Base-by-base conservation (phyloP, 2,329 filamentous ascomycete genomes). In the Cryphonectria japonica region DNA sequence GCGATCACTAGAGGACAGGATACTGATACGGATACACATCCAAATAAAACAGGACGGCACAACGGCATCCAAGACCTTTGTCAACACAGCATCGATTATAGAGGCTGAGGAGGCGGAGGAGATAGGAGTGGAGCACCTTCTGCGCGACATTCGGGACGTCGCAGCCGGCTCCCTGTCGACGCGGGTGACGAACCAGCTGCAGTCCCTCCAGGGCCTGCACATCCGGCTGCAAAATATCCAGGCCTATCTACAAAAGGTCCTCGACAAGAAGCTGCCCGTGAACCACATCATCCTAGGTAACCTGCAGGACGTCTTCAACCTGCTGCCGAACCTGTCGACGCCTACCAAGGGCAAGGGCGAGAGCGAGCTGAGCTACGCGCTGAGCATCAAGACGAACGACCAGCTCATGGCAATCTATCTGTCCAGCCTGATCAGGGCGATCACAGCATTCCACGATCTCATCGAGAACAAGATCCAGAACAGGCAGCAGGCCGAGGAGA, bases 391-490 rank as follows among this genome's bases (percentile, higher is more conserved):
- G 89, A 98, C 95, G 71, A 99, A 99, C 79, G 96, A 99, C 81
- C 96, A 99, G 85, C 89, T 99, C 75, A 98, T 99, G 93, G 91
- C 95, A 67, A 98, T 99, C 81, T 99, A 99, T 83, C 87, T 99
- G 69, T 97, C 93, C 84, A 97, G 93, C 84, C 85, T 98, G 85
- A 98, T 99, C 83, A 89, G 96, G 73, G 96, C 96, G 70, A 99
- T 99, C 79, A 98, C 96, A 16, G 96, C 96, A 9, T 99, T 98
- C 91, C 96, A 99, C 82, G 96, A 99, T 80, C 85, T 99, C 76
- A 99, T 99, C 76, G 96, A 99, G 86, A 99, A 99, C 86, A 99
- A 99, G 88, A 98, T 98, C 76, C 95, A 98, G 85, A 99, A 99
- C 84, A 89, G 95, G 81, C 95, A 98, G 83, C 93, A 97, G 81